A percentile compares a stretch with the other conserved stretches of the same genome.
These are phyloP conservation scores for Gossypium davidsonii DNA, from an alignment of 441 rosid genomes.

Conservation along the genomic window DNA sequence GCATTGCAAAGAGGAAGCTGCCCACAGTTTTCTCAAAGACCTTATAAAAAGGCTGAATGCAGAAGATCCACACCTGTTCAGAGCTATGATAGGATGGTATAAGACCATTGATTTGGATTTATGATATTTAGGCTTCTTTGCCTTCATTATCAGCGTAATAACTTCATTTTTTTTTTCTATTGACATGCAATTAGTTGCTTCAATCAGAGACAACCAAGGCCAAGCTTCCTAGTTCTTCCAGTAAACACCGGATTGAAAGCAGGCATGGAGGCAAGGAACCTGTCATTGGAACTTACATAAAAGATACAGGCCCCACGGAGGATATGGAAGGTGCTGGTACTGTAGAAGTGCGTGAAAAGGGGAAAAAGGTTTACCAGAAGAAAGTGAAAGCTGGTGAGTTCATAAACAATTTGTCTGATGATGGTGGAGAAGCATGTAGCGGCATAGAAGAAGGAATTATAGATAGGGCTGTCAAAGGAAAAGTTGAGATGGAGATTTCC, in stretches of 20 bases:
- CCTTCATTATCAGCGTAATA: slow-evolving; percentile 4
- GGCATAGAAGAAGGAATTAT: slow-evolving; percentile 59
- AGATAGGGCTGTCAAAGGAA: slow-evolving; percentile 30
- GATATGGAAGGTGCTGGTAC: slow-evolving; percentile 61
- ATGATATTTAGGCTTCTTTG: slow-evolving; percentile 1
- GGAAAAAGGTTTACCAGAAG: slow-evolving; percentile 45
- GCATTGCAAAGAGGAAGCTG: slow-evolving; percentile 59
- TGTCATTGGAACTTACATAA: slow-evolving; percentile 33
- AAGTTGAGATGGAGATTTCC: slow-evolving; percentile 37
- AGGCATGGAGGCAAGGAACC: slow-evolving; percentile 34
- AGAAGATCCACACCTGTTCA: slow-evolving; percentile 39
- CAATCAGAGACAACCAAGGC: slow-evolving; percentile 37
- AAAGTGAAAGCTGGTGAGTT: slow-evolving; percentile 48
- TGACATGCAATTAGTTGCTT: slow-evolving; percentile 26
- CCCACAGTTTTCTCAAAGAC: slow-evolving; percentile 45
- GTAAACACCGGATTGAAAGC: slow-evolving; percentile 39
- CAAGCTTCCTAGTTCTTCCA: slow-evolving; percentile 36
- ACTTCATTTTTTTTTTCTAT: slow-evolving; percentile 18
- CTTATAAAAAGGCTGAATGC: slow-evolving; percentile 30
- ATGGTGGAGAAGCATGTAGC: slow-evolving; percentile 74
- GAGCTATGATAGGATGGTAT: slow-evolving; percentile 61
- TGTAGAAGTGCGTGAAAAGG: slow-evolving; percentile 49
- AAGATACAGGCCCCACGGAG: slow-evolving; percentile 36
- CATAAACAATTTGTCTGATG: slow-evolving; percentile 49
- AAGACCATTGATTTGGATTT: slow-evolving; percentile 7